A percentile compares a stretch with the other conserved stretches of the same genome.
These are phyloP conservation scores for Rhodomyrtus psidioides DNA, from an alignment of 441 rosid species.

Conservation along the genomic window DNA sequence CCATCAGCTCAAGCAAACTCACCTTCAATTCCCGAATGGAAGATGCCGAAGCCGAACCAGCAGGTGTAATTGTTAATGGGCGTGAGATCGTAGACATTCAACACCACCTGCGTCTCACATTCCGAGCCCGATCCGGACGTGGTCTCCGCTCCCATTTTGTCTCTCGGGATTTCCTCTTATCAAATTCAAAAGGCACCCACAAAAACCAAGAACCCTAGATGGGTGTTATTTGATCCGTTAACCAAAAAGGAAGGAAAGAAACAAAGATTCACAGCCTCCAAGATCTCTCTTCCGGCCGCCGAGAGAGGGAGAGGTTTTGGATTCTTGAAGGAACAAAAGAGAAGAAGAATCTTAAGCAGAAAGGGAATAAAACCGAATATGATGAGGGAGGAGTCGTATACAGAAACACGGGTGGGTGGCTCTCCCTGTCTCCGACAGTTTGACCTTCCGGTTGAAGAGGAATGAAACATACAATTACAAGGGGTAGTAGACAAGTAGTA, in stretches of 20 bases:
- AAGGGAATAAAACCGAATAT: not conserved
- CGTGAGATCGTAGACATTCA: constrained; percentile 1
- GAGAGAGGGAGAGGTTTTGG: not conserved
- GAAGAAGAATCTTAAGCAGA: not conserved
- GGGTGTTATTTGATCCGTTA: not conserved
- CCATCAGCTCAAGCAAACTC: not conserved
- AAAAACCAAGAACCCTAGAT: not conserved
- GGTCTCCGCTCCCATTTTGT: not conserved
- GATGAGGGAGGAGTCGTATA: not conserved
- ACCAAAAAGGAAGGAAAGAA: not conserved
- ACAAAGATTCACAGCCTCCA: not conserved
- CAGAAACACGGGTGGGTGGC: not conserved
- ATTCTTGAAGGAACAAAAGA: not conserved
- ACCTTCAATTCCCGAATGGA: not conserved
- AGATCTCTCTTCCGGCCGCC: not conserved
- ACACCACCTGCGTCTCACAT: not conserved
- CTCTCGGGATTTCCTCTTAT: not conserved
- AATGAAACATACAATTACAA: not conserved
- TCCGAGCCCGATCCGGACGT: not conserved
- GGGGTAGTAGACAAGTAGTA: not conserved
- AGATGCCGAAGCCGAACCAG: constrained; percentile 1
- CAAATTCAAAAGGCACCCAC: not conserved
- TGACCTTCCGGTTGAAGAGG: not conserved
- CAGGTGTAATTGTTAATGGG: not conserved
- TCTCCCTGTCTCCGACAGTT: not conserved